Evolutionary conservation across 805 yeast species (phyloP), one percentile per base, ranked within the genome.

Genomic region (Lipomyces spencermartinsiae): DNA sequence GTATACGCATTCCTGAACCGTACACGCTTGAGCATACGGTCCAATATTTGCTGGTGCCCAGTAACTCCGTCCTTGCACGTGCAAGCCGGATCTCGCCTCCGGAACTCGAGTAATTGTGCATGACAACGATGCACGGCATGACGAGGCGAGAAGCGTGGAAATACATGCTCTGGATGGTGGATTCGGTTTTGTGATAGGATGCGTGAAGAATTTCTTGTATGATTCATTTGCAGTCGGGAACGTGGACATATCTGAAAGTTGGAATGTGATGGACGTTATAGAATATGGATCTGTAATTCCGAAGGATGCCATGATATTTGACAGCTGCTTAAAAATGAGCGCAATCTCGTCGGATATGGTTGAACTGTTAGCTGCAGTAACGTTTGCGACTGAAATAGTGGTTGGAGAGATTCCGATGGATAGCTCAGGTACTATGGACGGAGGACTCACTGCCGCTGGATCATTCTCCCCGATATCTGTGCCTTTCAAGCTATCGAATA

Each of bases 11-110:
- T 86, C 85, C 22, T 76, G 76, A 14, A 74, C 77, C 70, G 86
- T 88, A 10, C 88, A 86, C 0, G 93, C 85, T 78, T 95, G 99
- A 0, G 99, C 94, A 76, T 95, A 95, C 0, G 99, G 99, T 0
- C 99, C 99, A 58, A 95, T 95, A 73, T 95, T 95, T 49, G 97
- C 94, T 0, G 99, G 99, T 0, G 98, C 98, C 99, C 99, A 95
- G 77, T 91, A 93, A 54, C 98, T 93, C 67, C 93, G 83, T 0
- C 98, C 93, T 74, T 95, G 94, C 8, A 95, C 92, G 75, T 95
- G 98, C 16, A 94, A 80, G 0, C 98, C 97, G 37, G 79, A 80
- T 72, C 89, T 89, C 10, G 71, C 72, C 43, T 76, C 70, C 19
- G 62, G 63, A 1, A 62, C 49, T 1, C 67, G 74, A 0, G 84